phyloP scores from a whole-genome alignment of 257 asterid species.

The Oldenlandia corymbosa region DNA sequence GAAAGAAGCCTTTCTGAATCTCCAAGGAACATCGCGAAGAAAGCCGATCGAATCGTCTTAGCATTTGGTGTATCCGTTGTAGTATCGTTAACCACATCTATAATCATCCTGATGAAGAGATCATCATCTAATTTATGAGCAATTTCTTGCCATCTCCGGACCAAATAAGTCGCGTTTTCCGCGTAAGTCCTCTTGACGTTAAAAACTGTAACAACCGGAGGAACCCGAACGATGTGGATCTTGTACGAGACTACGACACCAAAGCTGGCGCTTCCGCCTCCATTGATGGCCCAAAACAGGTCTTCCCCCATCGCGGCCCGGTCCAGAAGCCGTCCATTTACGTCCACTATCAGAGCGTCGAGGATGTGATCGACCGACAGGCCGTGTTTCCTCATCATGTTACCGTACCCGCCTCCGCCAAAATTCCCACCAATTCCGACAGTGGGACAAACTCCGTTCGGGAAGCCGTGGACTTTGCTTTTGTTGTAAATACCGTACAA shows the following conservation, averaged over 20 bases:
- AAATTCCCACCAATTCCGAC: conserved; percentile 47
- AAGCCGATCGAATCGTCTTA: conserved; percentile 22
- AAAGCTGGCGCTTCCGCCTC: conserved; percentile 45
- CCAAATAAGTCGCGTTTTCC: conserved; percentile 30
- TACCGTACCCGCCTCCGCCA: conserved; percentile 47
- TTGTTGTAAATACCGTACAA: conserved; percentile 16
- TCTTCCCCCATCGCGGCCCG: conserved; percentile 46
- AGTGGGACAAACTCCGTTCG: conserved; percentile 37
- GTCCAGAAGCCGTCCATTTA: conserved; percentile 27
- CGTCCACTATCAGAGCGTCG: conserved; percentile 33
- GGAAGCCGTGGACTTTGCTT: conserved; percentile 30
- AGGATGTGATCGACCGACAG: conserved; percentile 34
- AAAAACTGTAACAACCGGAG: conserved; percentile 35
- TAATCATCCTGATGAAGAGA: conserved; percentile 24
- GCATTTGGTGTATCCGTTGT: conserved; percentile 1
- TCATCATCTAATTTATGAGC: conserved; percentile 19
- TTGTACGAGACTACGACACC: conserved; percentile 39
- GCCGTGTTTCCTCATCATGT: conserved; percentile 32
- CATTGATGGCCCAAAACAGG: conserved; percentile 48
- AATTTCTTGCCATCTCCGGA: conserved; percentile 32
- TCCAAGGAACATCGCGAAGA: conserved; percentile 39
- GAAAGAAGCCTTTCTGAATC: conserved; percentile 19
- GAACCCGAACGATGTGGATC: conserved; percentile 27
- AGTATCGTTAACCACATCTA: too few relatives aligned
- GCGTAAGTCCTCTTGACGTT: conserved; percentile 29